Evolutionary conservation across 129 eudicot species (phyloP).

Genomic region (Apium graveolens): DNA sequence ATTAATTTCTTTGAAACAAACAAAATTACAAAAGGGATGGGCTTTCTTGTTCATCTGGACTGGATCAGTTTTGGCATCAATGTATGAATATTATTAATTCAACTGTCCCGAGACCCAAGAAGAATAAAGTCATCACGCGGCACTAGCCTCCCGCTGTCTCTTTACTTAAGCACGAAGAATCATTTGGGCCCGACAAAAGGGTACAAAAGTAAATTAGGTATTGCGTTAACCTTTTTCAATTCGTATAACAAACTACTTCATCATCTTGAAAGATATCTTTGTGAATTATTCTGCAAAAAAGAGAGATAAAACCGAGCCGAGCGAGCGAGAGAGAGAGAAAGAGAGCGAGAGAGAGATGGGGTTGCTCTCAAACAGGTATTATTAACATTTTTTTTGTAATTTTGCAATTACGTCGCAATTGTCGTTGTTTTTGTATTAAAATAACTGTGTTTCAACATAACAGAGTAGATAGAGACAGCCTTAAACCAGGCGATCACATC

Average conservation of each 20-base stretch:
- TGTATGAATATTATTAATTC: no score
- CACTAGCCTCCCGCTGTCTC: background rate
- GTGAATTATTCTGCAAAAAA: background rate
- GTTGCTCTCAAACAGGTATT: constrained; percentile 5
- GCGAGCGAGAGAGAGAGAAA: background rate
- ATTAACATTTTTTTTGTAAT: background rate
- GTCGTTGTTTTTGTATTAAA: background rate
- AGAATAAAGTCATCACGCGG: background rate
- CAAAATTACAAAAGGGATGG: background rate
- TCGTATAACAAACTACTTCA: background rate
- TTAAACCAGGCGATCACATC: constrained; percentile 89
- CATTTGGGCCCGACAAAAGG: background rate
- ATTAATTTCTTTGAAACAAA: no score
- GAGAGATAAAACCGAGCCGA: background rate
- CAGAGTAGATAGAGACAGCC: constrained; percentile 55
- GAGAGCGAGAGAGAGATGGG: background rate
- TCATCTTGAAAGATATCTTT: background rate
- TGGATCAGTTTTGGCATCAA: background rate
- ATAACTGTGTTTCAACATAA: background rate
- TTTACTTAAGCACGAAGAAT: background rate
- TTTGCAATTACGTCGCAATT: background rate
- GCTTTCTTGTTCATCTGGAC: background rate
- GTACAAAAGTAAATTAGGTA: background rate
- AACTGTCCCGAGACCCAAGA: background rate
- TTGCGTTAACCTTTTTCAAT: background rate